Base-by-base conservation (phyloP, 805 yeast genomes). In the Jamesozyma hellenica region DNA sequence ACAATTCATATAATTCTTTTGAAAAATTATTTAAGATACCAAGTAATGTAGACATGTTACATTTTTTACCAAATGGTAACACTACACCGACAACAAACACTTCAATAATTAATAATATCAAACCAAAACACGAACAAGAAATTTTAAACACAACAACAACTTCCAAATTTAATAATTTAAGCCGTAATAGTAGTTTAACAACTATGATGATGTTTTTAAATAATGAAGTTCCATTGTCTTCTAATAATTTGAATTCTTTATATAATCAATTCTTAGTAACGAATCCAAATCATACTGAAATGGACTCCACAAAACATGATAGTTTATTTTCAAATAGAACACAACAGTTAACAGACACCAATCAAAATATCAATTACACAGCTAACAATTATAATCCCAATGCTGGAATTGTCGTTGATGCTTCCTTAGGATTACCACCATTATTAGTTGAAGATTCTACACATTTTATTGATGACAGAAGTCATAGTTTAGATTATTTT, bases 371-470 rank as follows among this genome's bases (percentile, higher is more conserved):
- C 28, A 14, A 26, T 4, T 8, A 32, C 14, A 8, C 32, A 32
- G 12, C 36, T 14, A 38, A 32, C 15, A 38, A 23, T 17, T 38
- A 27, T 41, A 39, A 38, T 14, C 40, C 53, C 2, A 65, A 63
- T 39, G 60, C 59, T 49, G 86, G 79, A 42, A 81, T 79, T 56
- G 82, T 81, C n/a, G 85, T 85, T 3, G 92, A 82, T 61, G 90
- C 86, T 1, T 82, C 90, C 0, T 61, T 82, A 31, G 90, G 90
- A 1, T 61, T 82, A 40, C 86, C 83, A 2, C 82, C 82, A 9
- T 70, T 81, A 50, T 59, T 82, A 41, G 81, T 27, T 3, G 38
- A 36, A 14, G 17, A 28, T n/a, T 4, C 4, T 4, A 4, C 11
- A 13, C 3, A n/a, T 28, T 28, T 28, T 14, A 14, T 7, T 5